These are phyloP conservation scores for Cardiospermum halicacabum DNA, from an alignment of 345 rosid genomes.

Conservation along the genomic window DNA sequence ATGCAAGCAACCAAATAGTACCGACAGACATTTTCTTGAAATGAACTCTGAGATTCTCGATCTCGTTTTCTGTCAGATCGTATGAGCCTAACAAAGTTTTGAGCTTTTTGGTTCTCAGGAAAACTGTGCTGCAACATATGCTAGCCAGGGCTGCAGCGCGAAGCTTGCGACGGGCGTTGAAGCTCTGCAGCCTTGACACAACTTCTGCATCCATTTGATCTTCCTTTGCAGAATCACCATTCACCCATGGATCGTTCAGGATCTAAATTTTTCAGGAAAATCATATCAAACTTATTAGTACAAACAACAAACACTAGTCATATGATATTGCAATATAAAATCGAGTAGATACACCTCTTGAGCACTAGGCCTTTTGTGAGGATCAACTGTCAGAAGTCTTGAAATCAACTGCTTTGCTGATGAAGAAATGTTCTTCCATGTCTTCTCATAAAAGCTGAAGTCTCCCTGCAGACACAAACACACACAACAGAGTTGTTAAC, in stretches of 20 bases:
- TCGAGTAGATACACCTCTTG: slow-evolving; percentile 24
- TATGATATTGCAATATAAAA: no score
- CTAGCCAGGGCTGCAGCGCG: slow-evolving; percentile 66
- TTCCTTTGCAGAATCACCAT: slow-evolving; percentile 52
- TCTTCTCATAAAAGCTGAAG: slow-evolving; percentile 52
- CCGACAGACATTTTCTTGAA: slow-evolving; percentile 49
- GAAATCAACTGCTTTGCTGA: slow-evolving; percentile 57
- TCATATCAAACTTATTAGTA: background rate
- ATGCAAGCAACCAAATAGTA: no score
- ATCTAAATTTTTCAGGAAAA: slow-evolving; percentile 34
- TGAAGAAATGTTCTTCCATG: slow-evolving; percentile 56
- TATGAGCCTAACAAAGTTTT: slow-evolving; percentile 46
- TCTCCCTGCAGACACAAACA: slow-evolving; percentile 38
- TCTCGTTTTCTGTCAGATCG: slow-evolving; percentile 50
- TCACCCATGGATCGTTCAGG: slow-evolving; percentile 58
- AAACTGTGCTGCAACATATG: slow-evolving; percentile 46
- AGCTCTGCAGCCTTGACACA: slow-evolving; percentile 46
- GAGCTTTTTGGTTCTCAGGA: slow-evolving; percentile 53
- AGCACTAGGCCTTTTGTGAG: slow-evolving; percentile 55
- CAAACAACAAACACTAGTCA: no score
- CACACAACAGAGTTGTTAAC: no score
- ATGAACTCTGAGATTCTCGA: slow-evolving; percentile 41
- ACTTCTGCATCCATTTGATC: slow-evolving; percentile 63
- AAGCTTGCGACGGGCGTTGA: slow-evolving; percentile 53
- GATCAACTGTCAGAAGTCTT: slow-evolving; percentile 54